Base-by-base conservation (phyloP, 164 flowering plant genomes). In the Tinospora cordifolia region DNA sequence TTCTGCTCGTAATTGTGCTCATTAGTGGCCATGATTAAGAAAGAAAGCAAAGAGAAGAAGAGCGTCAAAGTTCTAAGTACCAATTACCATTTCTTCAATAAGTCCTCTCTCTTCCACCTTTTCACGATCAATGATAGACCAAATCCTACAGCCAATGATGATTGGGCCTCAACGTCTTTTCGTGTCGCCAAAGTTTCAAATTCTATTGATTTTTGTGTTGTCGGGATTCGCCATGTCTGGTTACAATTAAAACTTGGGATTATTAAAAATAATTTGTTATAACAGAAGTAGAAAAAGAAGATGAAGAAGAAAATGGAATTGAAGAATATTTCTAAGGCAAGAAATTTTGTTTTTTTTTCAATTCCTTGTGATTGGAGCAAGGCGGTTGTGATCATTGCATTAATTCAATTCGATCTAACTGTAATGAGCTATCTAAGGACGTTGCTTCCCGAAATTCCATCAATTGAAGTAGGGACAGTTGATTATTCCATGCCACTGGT, bases 51-150 rank as follows among this genome's bases (percentile, higher is more conserved):
- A n/a, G n/a, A 86, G 77, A 90, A 89, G 22, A 88, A 13, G 36
- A 90, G 69, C 15, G 76, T 86, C 39, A 81, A 8, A 13, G 74
- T 86, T 27, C 93, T 77, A 47, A 84, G 66, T 26, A 74, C 80
- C 74, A 86, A 36, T 1, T 78, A 79, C 27, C 88, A 85, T 73
- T 78, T 83, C 81, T 78, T 83, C 67, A 89, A 12, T 30, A 85
- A 58, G 79, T 90, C 98, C 69, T 89, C 92, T 49, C 86, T 85
- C 78, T 49, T 83, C 97, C 96, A 88, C 72, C 93, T 68, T 75
- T 76, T 65, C 6, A 87, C 14, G 8, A 92, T 86, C 38, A 76
- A 79, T 54, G 85, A 62, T 3, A 84, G 79, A 9, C 84, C 62
- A 8, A 21, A 66, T n/a, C 81, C 9, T 1, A 77, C 21, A n/a